A percentile compares a stretch with the other conserved stretches of the same genome.
Conservation (phyloP, 306 rosid species). For the Cucumis hystrix region DNA sequence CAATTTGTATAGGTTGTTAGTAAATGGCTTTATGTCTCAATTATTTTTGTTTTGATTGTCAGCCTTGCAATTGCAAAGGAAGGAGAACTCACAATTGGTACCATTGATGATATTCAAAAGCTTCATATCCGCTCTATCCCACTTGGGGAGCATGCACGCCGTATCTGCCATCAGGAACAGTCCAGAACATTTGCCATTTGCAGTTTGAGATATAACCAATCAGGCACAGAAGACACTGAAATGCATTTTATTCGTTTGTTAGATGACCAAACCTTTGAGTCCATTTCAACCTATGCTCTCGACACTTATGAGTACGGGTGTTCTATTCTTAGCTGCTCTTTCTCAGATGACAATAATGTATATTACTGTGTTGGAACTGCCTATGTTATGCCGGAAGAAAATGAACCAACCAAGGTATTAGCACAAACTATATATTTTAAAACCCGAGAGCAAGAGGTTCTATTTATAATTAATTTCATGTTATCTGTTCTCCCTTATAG, state of each 20-base stretch:
- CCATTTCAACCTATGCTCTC: slow-evolving; percentile 68
- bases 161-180: slow-evolving; percentile 98
- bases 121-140: slow-evolving; percentile 96
- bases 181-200: slow-evolving; percentile 83
- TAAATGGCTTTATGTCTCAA: not conserved
- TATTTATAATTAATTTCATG: slow-evolving; percentile 3
- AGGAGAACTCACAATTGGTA: slow-evolving; percentile 96
- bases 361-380: slow-evolving; percentile 98
- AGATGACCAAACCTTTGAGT: slow-evolving; percentile 94
- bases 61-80: slow-evolving; percentile 98
- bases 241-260: slow-evolving; percentile 72
- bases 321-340: slow-evolving; percentile 93
- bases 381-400: slow-evolving; percentile 88
- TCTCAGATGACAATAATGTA: slow-evolving; percentile 82
- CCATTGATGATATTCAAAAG: slow-evolving; percentile 96
- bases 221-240: slow-evolving; percentile 79
- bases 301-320: slow-evolving; percentile 83
- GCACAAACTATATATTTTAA: not conserved
- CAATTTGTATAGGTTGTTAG: not conserved
- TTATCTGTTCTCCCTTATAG: slow-evolving; percentile 21
- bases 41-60: slow-evolving; percentile 7
- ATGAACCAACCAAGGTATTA: slow-evolving; percentile 80
- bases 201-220: slow-evolving; percentile 62
- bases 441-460: not conserved
- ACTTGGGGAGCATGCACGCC: slow-evolving; percentile 85